Base-by-base conservation (phyloP, 768 basidiomycete genomes). In the Russula griseocarnosa region DNA sequence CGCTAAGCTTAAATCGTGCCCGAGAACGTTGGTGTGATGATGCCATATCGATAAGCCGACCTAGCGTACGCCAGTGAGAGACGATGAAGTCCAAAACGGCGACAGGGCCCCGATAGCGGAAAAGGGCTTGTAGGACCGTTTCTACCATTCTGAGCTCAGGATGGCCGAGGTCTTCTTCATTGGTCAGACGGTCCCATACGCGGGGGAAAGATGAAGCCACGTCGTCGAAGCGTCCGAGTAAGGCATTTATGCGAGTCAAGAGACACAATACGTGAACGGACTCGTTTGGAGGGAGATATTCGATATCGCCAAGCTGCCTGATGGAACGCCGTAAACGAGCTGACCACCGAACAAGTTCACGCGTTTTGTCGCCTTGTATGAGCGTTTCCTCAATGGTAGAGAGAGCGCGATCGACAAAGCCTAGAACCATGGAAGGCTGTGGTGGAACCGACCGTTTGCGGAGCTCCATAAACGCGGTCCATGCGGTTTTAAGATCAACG, bases 391-490 rank as follows among this genome's bases (percentile, higher is more conserved):
- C 67, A n/a, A 67, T n/a, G 42, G 40, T 46, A 24, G 65, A 51
- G 14, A 63, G 40, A 2, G 59, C 61, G n/a, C 66, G 66, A 66
- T 68, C 67, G 28, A 63, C 54, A 28, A 68, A 68, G 24, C 22
- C 34, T 47, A 68, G 53, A 53, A 58, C 38, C 63, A 61, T 47
- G 49, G 58, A 52, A 38, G 59, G 34, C 10, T 34, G 54, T 8
- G 60, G 49, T 5, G 56, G 34, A 32, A 46, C 32, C 50, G 60
- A n/a, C 36, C 36, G 56, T 22, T 50, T 61, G 3, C 49, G 59
- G 32, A 62, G 57, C 34, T 59, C 46, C n/a, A 38, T 34, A 22
- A 66, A 66, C 9, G 65, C 65, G 42, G 9, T 20, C 67, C 67
- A 68, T 16, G 67, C 67, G 53, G 51, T 24, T 16, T 68, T 61